Base-by-base conservation (phyloP, 257 asterid species). In the Cinchona pubescens region DNA sequence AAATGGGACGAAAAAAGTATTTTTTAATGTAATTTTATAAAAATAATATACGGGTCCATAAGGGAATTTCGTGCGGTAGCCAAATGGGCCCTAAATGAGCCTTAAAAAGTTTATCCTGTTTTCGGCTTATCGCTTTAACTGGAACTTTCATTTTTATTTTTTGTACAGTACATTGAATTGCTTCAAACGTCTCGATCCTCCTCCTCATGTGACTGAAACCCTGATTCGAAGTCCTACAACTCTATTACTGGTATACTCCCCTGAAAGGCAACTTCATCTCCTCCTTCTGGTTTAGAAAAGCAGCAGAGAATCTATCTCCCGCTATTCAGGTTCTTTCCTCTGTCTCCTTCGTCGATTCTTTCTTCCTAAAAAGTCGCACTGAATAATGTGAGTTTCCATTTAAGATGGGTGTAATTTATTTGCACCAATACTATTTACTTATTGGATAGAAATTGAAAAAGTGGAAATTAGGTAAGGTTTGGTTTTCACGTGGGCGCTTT, bases 181-280 rank as follows among this genome's bases (percentile, higher is more conserved):
- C 69, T 67, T 71, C 74, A 76, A 76, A 29, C 40, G 76, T 63
- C 67, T 76, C 79, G 69, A 67, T 76, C 59, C 5, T 42, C 27
- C 65, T n/a, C n/a, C n/a, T n/a, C n/a, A n/a, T n/a, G 9, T 10
- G 35, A 58, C 19, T n/a, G 63, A 58, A 58, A n/a, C 11, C 27
- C 45, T 1, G 62, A 45, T 21, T 48, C n/a, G n/a, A n/a, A n/a
- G n/a, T n/a, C 56, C 70, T 40, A 23, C 69, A 29, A 7, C 18
- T 18, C 18, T 18, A 29, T 29, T n/a, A 27, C 3, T 23, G 14
- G 8, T 3, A 10, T 42, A 6, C 56, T 30, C 42, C 37, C 69
- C 35, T 30, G 53, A 25, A 60, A 60, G 76, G 69, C 34, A 73
- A 40, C 69, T 73, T 73, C 76, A 14, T 27, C 58, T 4, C n/a